A percentile compares a stretch with the other conserved stretches of the same genome.
Evolutionary conservation across 2,329 filamentous ascomycete species (phyloP).

Genomic region (Drechslerella dactyloides): DNA sequence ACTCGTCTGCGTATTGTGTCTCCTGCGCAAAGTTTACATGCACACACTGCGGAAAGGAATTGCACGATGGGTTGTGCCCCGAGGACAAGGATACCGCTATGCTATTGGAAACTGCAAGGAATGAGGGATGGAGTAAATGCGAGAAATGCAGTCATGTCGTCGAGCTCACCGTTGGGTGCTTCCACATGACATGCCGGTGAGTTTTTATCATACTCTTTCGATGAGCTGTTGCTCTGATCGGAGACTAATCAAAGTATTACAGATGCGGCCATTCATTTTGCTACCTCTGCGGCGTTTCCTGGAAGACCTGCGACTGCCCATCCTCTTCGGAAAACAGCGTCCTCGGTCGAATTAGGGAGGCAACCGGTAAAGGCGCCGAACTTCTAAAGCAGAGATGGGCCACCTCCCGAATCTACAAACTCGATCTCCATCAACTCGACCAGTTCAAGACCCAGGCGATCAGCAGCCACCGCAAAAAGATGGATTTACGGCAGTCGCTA

Average conservation of each 20-base stretch:
- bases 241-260: conserved; percentile 10
- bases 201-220: neutral
- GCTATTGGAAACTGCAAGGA: conserved; percentile 52
- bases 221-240: neutral
- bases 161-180: conserved; percentile 53
- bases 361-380: conserved; percentile 33
- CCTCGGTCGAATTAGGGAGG: conserved; percentile 34
- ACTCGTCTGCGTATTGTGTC: conserved; percentile 45
- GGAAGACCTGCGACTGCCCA: conserved; percentile 43
- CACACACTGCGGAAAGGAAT: conserved; percentile 52
- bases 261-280: conserved; percentile 45
- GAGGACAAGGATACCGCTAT: conserved; percentile 52
- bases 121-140: conserved; percentile 55
- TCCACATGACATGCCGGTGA: conserved; percentile 55
- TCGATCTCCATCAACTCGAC: conserved; percentile 27
- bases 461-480: conserved; percentile 27
- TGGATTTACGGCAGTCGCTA: conserved; percentile 39
- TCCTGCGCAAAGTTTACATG: conserved; percentile 51
- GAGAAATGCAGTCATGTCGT: conserved; percentile 53
- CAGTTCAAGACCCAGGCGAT: conserved; percentile 26
- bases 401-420: conserved; percentile 16
- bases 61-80: conserved; percentile 53
- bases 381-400: conserved; percentile 23
- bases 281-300: conserved; percentile 38
- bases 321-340: conserved; percentile 42